These are phyloP conservation scores for Xylaria nigripes DNA, from an alignment of 495 filamentous ascomycete species.

Conservation along the genomic window DNA sequence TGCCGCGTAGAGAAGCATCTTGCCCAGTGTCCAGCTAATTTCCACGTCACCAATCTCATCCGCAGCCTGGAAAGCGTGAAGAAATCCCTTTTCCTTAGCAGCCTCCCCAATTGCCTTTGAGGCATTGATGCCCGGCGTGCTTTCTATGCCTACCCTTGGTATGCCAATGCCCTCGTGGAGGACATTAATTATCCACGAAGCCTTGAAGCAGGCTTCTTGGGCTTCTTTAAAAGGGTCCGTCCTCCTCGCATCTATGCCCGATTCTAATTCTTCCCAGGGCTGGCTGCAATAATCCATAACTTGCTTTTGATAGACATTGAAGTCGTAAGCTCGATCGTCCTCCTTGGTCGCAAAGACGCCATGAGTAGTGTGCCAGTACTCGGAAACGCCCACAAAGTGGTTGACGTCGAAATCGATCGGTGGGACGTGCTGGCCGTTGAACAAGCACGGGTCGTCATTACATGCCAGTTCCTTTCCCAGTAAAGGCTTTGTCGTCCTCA, in stretches of 20 bases:
- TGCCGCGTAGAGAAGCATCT: slow-evolving; percentile 94
- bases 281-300: slow-evolving; percentile 80
- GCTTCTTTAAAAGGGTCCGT: slow-evolving; percentile 66
- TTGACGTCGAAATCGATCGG: slow-evolving; percentile 98
- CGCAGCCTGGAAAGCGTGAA: slow-evolving; percentile 86
- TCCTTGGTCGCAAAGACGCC: slow-evolving; percentile 80
- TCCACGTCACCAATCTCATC: slow-evolving; percentile 88
- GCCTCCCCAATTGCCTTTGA: slow-evolving; percentile 65
- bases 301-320: slow-evolving; percentile 76
- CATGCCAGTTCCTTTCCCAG: slow-evolving; percentile 87
- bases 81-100: slow-evolving; percentile 69
- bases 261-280: slow-evolving; percentile 67
- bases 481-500: slow-evolving; percentile 72
- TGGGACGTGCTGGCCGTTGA: slow-evolving; percentile 83
- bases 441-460: slow-evolving; percentile 71
- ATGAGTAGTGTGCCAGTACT: slow-evolving; percentile 99
- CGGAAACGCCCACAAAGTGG: slow-evolving; percentile 94
- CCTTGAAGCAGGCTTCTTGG: slow-evolving; percentile 91
- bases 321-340: slow-evolving; percentile 77
- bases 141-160: slow-evolving; percentile 77
- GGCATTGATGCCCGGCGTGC: slow-evolving; percentile 51
- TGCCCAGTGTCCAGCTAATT: slow-evolving; percentile 97
- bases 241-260: slow-evolving; percentile 51
- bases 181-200: slow-evolving; percentile 93
- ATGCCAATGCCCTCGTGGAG: slow-evolving; percentile 93